Percentiles rank a stretch among this genome's conserved stretches.
Evolutionary conservation across 2,329 filamentous ascomycete genomes (phyloP).

Genomic region (Botrytis fragariae): DNA sequence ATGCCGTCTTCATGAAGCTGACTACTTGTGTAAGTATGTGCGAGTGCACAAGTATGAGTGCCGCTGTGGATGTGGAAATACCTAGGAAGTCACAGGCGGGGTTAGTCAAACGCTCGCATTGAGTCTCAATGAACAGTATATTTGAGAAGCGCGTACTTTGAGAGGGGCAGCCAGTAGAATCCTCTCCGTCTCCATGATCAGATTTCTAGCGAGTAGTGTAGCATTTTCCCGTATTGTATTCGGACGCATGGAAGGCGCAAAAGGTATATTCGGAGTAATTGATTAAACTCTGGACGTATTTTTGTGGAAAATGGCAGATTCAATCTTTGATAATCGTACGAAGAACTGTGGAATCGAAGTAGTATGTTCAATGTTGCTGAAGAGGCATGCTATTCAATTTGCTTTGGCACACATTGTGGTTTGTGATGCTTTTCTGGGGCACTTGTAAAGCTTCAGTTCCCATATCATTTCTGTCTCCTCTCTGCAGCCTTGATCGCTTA

Average conservation of each 20-base stretch:
- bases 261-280: too few species aligned
- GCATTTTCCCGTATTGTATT: neutral
- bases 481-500: too few species aligned
- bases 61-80: fast-evolving
- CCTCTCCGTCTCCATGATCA: neutral
- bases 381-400: too few species aligned
- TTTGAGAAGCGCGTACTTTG: neutral
- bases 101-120: neutral
- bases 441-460: too few species aligned
- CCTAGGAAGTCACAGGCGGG: neutral
- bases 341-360: too few species aligned
- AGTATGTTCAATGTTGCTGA: too few species aligned
- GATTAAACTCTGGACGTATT: too few species aligned
- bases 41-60: neutral
- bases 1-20: fast-evolving
- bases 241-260: neutral
- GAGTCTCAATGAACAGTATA: neutral
- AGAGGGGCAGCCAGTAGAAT: neutral
- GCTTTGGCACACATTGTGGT: too few species aligned
- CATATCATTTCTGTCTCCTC: too few species aligned
- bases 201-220: neutral
- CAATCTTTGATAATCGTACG: too few species aligned
- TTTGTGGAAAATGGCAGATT: too few species aligned
- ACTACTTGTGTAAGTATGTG: neutral
- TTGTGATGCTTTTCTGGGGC: too few species aligned